Percentiles rank a stretch among this genome's conserved stretches.
These are phyloP conservation scores for Earliella scabrosa DNA, from an alignment of 1,284 basidiomycete species.

Conservation along the genomic window DNA sequence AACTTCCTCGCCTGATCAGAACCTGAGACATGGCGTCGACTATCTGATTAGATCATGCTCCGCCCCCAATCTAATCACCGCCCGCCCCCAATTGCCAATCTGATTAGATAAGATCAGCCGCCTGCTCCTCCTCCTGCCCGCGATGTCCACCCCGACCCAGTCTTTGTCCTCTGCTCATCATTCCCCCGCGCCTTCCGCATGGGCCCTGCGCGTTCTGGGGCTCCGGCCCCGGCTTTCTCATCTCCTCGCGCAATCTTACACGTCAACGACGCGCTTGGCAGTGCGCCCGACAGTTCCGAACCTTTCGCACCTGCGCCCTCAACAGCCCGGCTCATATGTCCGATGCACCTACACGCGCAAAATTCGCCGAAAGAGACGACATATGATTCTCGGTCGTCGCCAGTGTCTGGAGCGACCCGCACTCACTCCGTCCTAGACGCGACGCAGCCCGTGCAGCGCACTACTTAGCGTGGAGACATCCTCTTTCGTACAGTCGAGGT, in stretches of 20 bases:
- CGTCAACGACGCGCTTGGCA: not conserved
- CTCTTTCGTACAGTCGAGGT: slow-evolving; percentile 1
- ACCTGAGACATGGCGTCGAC: not conserved
- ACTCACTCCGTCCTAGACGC: too few species aligned
- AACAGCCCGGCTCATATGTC: too few species aligned
- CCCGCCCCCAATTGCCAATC: slow-evolving; percentile 7
- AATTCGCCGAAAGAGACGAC: too few species aligned
- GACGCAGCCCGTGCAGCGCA: too few species aligned
- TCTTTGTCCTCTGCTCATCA: not conserved
- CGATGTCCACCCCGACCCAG: slow-evolving; percentile 6
- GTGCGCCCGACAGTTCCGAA: too few species aligned
- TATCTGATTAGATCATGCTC: slow-evolving; percentile 27
- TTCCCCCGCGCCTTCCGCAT: not conserved
- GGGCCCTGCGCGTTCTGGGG: not conserved
- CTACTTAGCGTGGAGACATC: too few species aligned
- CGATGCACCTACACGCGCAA: too few species aligned
- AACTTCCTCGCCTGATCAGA: slow-evolving; percentile 17
- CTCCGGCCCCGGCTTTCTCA: not conserved
- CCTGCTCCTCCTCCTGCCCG: not conserved
- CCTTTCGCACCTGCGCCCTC: too few species aligned
- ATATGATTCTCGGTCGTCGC: not conserved
- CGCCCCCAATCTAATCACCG: slow-evolving; percentile 15
- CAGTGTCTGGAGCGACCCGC: too few species aligned
- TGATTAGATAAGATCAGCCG: slow-evolving; percentile 26
- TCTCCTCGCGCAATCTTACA: not conserved